Percentiles rank a stretch among this genome's conserved stretches.
phyloP scores from a whole-genome alignment of 23 red algal species.

The Chondrus crispus region DNA sequence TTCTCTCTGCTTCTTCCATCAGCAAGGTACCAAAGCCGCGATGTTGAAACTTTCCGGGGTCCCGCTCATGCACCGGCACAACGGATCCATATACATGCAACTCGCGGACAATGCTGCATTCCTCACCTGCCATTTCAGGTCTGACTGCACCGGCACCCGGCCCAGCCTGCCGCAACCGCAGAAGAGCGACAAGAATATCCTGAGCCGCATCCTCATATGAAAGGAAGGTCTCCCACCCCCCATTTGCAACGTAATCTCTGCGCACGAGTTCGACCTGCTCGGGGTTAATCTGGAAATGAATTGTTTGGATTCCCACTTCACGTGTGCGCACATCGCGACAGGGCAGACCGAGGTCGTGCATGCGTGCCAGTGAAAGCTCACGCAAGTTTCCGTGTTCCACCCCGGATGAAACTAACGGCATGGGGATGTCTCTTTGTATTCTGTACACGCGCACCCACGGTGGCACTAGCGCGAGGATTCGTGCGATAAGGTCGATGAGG shows the following conservation, averaged over 20 bases:
- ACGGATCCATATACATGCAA: conserved; percentile 99
- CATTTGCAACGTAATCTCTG: conserved; percentile 97
- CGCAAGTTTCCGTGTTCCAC: conserved; percentile 97
- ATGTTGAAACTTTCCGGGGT: conserved; percentile 97
- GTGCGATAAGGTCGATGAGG: conserved; percentile 85
- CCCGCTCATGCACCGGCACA: conserved; percentile 94
- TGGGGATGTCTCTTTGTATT: conserved; percentile 98
- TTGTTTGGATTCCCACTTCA: conserved; percentile 96
- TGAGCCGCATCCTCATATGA: conserved; percentile 92
- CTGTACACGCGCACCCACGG: conserved; percentile 98
- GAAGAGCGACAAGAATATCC: conserved; percentile 93
- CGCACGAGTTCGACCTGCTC: conserved; percentile 90
- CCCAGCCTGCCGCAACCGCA: conserved; percentile 75
- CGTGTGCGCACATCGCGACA: conserved; percentile 98
- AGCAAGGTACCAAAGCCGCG: conserved; percentile 91
- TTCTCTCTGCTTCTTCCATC: conserved; percentile 99
- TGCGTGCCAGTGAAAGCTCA: conserved; percentile 82
- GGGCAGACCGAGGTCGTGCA: conserved; percentile 86
- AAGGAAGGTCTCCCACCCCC: conserved; percentile 98
- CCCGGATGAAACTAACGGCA: conserved; percentile 96
- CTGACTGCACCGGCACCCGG: conserved; percentile 50
- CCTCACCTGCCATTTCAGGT: conserved; percentile 55
- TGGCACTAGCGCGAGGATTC: conserved; percentile 80
- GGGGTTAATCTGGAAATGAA: conserved; percentile 84
- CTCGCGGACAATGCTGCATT: conserved; percentile 92